Evolutionary conservation across 129 eudicot species (phyloP).

Genomic region (Flaveria sonorensis): DNA sequence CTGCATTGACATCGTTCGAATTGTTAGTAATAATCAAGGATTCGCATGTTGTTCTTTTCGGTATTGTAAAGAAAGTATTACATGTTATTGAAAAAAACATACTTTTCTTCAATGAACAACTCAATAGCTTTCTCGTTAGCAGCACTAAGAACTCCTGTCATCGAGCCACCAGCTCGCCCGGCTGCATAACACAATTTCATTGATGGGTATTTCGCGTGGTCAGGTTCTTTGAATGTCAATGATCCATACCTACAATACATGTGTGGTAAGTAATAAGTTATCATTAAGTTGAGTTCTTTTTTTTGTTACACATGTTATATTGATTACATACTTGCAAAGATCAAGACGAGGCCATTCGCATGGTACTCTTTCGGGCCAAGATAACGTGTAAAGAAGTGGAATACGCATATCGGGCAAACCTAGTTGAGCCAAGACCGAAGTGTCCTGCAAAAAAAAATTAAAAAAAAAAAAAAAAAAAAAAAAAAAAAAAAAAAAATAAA

Average conservation of each 20-base stretch:
- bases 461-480: too few species aligned
- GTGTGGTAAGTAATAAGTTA: background rate
- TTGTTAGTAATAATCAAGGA: background rate
- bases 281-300: background rate
- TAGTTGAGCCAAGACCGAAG: slow-evolving; percentile 84
- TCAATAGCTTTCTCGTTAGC: slow-evolving; percentile 96
- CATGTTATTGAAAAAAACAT: slow-evolving; percentile 23
- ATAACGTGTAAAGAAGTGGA: slow-evolving; percentile 87
- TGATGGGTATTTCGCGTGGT: slow-evolving; percentile 87
- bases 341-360: slow-evolving; percentile 98
- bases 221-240: slow-evolving; percentile 81
- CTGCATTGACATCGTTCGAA: slow-evolving; percentile 36
- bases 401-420: slow-evolving; percentile 99
- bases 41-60: too few species aligned
- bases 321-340: slow-evolving; percentile 70
- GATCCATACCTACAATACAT: slow-evolving; percentile 62
- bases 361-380: slow-evolving; percentile 92
- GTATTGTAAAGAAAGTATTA: background rate
- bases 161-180: slow-evolving; percentile 96
- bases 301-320: background rate
- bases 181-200: slow-evolving; percentile 90
- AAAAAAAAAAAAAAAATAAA: too few species aligned
- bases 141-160: slow-evolving; percentile 97
- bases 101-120: slow-evolving; percentile 86
- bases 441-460: slow-evolving; percentile 42